Evolutionary conservation across 345 rosid species (phyloP).

Genomic region (Nephelium lappaceum): DNA sequence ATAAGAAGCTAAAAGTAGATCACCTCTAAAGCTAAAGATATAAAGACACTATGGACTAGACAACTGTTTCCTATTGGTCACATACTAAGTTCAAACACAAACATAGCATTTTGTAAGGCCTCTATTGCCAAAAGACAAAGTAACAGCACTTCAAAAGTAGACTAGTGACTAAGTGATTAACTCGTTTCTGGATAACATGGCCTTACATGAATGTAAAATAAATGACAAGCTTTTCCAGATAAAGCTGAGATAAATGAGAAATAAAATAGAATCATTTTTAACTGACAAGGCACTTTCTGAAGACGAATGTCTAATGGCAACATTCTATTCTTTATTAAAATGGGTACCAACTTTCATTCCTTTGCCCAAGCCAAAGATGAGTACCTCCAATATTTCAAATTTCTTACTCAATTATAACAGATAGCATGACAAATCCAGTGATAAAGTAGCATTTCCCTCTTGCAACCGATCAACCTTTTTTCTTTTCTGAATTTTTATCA

Average conservation of each 20-base stretch:
- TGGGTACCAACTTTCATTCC: background rate
- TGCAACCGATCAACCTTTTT: no score
- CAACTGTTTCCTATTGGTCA: background rate
- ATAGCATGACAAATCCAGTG: background rate
- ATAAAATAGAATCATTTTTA: background rate
- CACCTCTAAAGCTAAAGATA: background rate
- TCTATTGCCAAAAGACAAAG: background rate
- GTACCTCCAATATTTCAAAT: background rate
- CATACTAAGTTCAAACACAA: background rate
- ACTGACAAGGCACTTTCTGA: background rate
- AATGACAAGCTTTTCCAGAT: background rate
- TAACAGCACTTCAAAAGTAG: background rate
- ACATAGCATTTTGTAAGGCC: slow-evolving; percentile 3
- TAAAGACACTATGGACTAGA: background rate
- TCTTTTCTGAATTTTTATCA: background rate
- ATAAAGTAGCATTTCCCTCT: no score
- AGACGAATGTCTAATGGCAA: background rate
- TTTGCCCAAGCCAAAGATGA: background rate
- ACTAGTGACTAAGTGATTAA: background rate
- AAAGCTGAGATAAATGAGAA: background rate
- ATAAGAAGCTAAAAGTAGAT: background rate
- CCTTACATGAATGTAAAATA: background rate
- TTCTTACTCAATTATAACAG: background rate
- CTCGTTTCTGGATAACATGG: background rate
- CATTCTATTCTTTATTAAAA: no score